Conservation (phyloP, 768 basidiomycete species). For the Amanita inopinata region DNA sequence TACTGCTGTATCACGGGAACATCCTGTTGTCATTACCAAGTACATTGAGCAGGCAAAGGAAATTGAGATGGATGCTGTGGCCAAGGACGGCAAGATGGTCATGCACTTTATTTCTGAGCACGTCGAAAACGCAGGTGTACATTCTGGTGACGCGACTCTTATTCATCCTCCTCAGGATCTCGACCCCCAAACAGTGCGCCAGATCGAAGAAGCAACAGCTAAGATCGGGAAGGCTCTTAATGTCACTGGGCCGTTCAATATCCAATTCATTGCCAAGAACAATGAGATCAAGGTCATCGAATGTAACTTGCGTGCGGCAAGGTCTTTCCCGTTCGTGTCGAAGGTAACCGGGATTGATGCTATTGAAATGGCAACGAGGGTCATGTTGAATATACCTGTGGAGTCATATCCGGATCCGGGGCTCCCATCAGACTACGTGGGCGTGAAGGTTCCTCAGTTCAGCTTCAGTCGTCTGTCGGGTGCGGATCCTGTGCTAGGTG, state of each 20-base stretch:
- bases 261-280: conserved; percentile 99
- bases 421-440: conserved; percentile 89
- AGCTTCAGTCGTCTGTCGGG: conserved; percentile 94
- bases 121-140: conserved; percentile 97
- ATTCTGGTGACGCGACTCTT: conserved; percentile 96
- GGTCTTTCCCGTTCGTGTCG: conserved; percentile 98
- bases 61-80: conserved; percentile 99
- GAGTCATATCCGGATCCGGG: conserved; percentile 85
- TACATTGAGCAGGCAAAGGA: conserved; percentile 99
- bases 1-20: conserved; percentile 78
- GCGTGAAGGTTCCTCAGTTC: conserved; percentile 99
- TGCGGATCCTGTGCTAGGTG: conserved; percentile 94
- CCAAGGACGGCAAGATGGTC: conserved; percentile 93
- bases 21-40: conserved; percentile 97
- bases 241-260: conserved; percentile 98
- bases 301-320: conserved; percentile 94
- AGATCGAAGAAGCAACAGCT: conserved; percentile 92
- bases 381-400: conserved; percentile 88
- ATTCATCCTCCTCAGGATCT: conserved; percentile 98
- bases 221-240: conserved; percentile 98
- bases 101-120: conserved; percentile 99
- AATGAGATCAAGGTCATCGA: conserved; percentile 99
- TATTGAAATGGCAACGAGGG: conserved; percentile 98
- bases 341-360: conserved; percentile 98
- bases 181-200: conserved; percentile 91